Base-by-base conservation (phyloP, 345 rosid species). In the Linum usitatissimum region DNA sequence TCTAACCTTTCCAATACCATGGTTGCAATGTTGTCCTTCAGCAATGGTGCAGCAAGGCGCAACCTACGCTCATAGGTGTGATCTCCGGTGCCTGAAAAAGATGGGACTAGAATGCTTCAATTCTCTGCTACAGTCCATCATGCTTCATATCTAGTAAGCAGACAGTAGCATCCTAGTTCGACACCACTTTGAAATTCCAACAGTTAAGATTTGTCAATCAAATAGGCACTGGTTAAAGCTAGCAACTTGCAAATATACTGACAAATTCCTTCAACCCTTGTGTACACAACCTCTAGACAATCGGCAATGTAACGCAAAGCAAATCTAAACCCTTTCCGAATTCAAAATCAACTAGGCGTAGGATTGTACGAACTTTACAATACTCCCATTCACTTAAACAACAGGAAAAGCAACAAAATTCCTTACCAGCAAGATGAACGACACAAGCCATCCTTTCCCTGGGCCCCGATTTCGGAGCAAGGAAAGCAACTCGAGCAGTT, bases 1-100 rank as follows among this genome's bases (percentile, higher is more conserved):
- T 18, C 77, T 71, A 70, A 93, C 99, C 99, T 93, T 77, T 93
- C 97, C 54, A 90, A 83, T 61, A 90, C 99, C 97, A 93, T 93
- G 6, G 99, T 90, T 57, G 97, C 95, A 75, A 90, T 83, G 69
- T 87, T 90, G 45, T 90, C 79, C 68, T 93, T 90, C 79, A 93
- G 58, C 76, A 93, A 76, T 0, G 99, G 99, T 42, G 87, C 96
- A 23, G 96, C 99, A 53, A 93, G 81, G 65, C 97, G 96, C 81
- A 93, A 71, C 55, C 99, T 82, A 53, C 97, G 78, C 34, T 84
- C 95, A 71, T 73, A 93, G 55, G 92, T 73, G 76, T 90, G 97
- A 75, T 93, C 99, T 7, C 99, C 97, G 5, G 99, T 93, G 68
- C 99, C 99, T 90, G 83, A 63, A 77, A 66, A 71, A 65, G 31